These are phyloP conservation scores for Yamadazyma sp. DNA, from an alignment of 1,139 yeast genomes.

Conservation along the genomic window DNA sequence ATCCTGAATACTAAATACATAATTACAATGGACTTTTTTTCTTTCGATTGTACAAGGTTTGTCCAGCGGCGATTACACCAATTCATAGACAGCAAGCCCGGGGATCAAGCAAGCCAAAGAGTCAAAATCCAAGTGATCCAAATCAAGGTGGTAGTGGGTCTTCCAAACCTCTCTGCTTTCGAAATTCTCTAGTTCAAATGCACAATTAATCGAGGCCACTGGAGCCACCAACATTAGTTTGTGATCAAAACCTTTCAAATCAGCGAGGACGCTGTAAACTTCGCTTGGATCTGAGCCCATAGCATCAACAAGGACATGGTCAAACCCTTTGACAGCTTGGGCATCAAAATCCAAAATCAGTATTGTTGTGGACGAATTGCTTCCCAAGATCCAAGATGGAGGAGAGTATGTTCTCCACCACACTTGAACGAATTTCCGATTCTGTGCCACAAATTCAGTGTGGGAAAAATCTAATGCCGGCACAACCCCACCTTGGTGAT, in stretches of 20 bases:
- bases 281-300: constrained; percentile 51
- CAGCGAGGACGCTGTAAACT: constrained; percentile 2
- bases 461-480: constrained; percentile 54
- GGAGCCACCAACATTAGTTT: constrained; percentile 48
- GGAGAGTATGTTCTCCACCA: constrained; percentile 98
- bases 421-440: constrained; percentile 36
- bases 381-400: constrained; percentile 81
- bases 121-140: constrained; percentile 65
- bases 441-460: constrained; percentile 4
- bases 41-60: no score
- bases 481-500: constrained; percentile 90
- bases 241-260: constrained; percentile 3
- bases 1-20: constrained; percentile 5
- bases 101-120: constrained; percentile 49
- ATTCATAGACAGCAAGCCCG: constrained; percentile 58
- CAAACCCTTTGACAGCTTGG: constrained; percentile 5
- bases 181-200: constrained; percentile 5
- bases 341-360: constrained; percentile 16
- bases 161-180: constrained; percentile 39
- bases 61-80: no score
- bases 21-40: constrained; percentile 2
- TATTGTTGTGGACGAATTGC: constrained; percentile 18
- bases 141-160: constrained; percentile 52
- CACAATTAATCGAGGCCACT: constrained; percentile 39
- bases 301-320: constrained; percentile 41